Conservation (phyloP, 768 basidiomycete species). For the Naematelia aurantialba region DNA sequence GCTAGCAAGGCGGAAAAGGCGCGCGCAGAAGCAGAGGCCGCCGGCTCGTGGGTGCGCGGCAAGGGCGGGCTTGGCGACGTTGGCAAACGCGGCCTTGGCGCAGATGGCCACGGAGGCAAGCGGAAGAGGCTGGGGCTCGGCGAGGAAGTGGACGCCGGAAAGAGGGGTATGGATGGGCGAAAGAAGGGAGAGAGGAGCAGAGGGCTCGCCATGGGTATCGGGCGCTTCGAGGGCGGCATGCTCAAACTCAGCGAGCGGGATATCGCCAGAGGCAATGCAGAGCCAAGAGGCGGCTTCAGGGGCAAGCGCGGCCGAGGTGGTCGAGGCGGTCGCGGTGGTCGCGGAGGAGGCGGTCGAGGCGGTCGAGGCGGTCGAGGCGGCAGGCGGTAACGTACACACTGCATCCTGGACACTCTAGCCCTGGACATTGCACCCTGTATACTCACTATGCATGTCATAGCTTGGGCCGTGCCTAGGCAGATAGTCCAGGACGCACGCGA, state of each 20-base stretch:
- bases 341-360: slow-evolving; percentile 8
- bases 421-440: no score
- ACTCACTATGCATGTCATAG: no score
- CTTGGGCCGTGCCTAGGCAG: no score
- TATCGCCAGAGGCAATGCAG: slow-evolving; percentile 32
- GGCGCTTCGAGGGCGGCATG: slow-evolving; percentile 45
- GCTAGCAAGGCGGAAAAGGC: slow-evolving; percentile 27
- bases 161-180: slow-evolving; percentile 33
- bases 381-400: no score
- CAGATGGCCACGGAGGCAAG: slow-evolving; percentile 14
- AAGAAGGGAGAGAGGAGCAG: slow-evolving; percentile 31
- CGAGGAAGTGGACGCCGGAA: slow-evolving; percentile 19
- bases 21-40: slow-evolving; percentile 32
- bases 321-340: slow-evolving; percentile 11
- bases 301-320: slow-evolving; percentile 6
- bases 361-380: slow-evolving; percentile 10
- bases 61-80: slow-evolving; percentile 28
- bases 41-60: slow-evolving; percentile 39
- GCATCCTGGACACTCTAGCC: no score
- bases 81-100: slow-evolving; percentile 20
- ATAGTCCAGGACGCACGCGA: no score
- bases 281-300: background rate
- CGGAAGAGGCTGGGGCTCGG: slow-evolving; percentile 28
- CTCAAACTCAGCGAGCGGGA: slow-evolving; percentile 46
- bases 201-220: slow-evolving; percentile 48